Evolutionary conservation across 371 early-diverging fungal genomes (phyloP).

Genomic region (Mortierella sp.): DNA sequence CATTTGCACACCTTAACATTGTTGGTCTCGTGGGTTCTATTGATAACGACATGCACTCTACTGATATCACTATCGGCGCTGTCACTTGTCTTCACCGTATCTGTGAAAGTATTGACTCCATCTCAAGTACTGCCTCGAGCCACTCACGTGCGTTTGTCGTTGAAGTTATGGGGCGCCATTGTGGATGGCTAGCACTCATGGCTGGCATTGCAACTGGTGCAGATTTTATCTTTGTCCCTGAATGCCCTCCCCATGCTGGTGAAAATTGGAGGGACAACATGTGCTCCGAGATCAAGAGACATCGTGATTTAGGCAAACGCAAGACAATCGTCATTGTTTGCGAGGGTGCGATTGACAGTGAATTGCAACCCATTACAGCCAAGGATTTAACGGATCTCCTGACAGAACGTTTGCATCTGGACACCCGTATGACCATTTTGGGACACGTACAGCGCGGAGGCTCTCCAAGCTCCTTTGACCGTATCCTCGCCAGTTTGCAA

Average conservation of each 20-base stretch:
- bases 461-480: slow-evolving; percentile 93
- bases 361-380: slow-evolving; percentile 91
- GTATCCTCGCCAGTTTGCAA: slow-evolving; percentile 93
- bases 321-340: slow-evolving; percentile 96
- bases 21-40: slow-evolving; percentile 98
- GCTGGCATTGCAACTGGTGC: slow-evolving; percentile 96
- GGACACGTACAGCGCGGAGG: slow-evolving; percentile 99
- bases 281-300: slow-evolving; percentile 79
- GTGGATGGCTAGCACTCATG: slow-evolving; percentile 99
- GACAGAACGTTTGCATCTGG: slow-evolving; percentile 83
- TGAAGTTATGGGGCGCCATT: slow-evolving; percentile 99
- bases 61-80: slow-evolving; percentile 98
- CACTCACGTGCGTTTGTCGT: slow-evolving; percentile 99
- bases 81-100: slow-evolving; percentile 97
- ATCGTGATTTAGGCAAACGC: slow-evolving; percentile 88
- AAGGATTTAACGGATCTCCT: slow-evolving; percentile 89
- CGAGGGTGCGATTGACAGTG: slow-evolving; percentile 97
- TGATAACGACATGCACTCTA: slow-evolving; percentile 97
- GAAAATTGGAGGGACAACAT: slow-evolving; percentile 92
- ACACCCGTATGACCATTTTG: slow-evolving; percentile 95
- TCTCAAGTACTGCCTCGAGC: slow-evolving; percentile 95
- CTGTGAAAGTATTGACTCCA: slow-evolving; percentile 96
- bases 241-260: slow-evolving; percentile 84
- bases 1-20: slow-evolving; percentile 84
- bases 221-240: slow-evolving; percentile 98